Conservation (phyloP, 352 stramenopile genomes). For the Phytophthora macrochlamydospora region DNA sequence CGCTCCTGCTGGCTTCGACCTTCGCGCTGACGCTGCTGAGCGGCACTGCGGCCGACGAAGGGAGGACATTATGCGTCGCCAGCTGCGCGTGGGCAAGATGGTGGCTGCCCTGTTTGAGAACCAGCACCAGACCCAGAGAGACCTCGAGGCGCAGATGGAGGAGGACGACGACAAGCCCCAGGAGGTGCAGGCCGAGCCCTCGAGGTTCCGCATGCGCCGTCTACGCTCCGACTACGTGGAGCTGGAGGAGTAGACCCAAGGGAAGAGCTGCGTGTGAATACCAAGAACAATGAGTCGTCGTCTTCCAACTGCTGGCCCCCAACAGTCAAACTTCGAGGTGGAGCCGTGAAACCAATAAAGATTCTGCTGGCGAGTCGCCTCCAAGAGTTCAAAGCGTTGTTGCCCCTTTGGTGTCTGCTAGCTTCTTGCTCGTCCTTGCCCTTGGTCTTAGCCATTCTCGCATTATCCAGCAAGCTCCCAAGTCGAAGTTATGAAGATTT, state of each 20-base stretch:
- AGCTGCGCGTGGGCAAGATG: slow-evolving; percentile 34
- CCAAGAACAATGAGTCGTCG: too few species aligned
- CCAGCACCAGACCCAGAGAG: slow-evolving; percentile 30
- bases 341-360: too few species aligned
- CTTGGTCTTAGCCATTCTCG: slow-evolving; percentile 5
- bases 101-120: slow-evolving; percentile 38
- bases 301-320: too few species aligned
- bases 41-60: slow-evolving; percentile 22
- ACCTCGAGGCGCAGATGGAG: slow-evolving; percentile 31
- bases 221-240: slow-evolving; percentile 31
- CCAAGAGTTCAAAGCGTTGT: too few species aligned
- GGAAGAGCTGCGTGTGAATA: background rate
- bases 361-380: background rate
- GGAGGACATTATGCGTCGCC: slow-evolving; percentile 31
- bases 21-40: slow-evolving; percentile 13
- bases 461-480: background rate
- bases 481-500: slow-evolving; percentile 15
- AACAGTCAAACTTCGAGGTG: too few species aligned
- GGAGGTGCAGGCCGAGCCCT: slow-evolving; percentile 27
- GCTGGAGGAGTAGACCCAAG: slow-evolving; percentile 3
- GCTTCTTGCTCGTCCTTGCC: too few species aligned
- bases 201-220: slow-evolving; percentile 34
- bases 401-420: too few species aligned
- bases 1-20: slow-evolving; percentile 18
- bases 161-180: slow-evolving; percentile 30